Percentiles rank a stretch among this genome's conserved stretches.
These are phyloP conservation scores for Ogataea ganodermae DNA, from an alignment of 805 yeast genomes.

Conservation along the genomic window DNA sequence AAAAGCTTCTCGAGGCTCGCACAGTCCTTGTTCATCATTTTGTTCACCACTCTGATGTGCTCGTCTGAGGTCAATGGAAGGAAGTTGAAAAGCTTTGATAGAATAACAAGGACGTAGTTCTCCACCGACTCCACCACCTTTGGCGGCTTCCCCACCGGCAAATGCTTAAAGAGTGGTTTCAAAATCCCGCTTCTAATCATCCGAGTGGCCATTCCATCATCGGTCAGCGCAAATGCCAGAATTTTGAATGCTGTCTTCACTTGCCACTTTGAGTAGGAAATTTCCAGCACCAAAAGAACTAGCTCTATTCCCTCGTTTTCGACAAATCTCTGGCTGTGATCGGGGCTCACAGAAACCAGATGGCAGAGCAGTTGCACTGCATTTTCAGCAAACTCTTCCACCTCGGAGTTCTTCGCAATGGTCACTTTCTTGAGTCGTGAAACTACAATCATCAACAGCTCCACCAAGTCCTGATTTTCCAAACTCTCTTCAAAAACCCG, in stretches of 20 bases:
- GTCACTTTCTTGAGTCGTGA: constrained; percentile 16
- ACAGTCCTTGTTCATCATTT: constrained; percentile 20
- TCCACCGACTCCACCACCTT: constrained; percentile 3
- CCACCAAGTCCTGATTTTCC: constrained; percentile 11
- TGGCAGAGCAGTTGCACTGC: constrained; percentile 14
- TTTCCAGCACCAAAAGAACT: constrained; percentile 15
- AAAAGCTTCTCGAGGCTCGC: constrained; percentile 12
- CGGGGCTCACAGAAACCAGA: constrained; percentile 7
- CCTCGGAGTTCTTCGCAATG: constrained; percentile 6
- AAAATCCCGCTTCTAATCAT: constrained; percentile 16
- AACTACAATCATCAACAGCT: constrained; percentile 11
- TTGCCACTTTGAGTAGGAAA: constrained; percentile 19
- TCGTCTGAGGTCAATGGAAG: constrained; percentile 23
- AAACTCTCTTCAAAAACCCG: neutral
- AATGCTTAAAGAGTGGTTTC: constrained; percentile 19
- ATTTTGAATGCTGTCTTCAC: constrained; percentile 15
- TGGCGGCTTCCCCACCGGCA: constrained; percentile 8
- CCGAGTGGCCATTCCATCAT: constrained; percentile 7
- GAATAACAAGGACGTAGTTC: constrained; percentile 8
- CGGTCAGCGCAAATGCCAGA: constrained; percentile 6
- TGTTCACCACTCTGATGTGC: constrained; percentile 23
- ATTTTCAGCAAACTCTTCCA: constrained; percentile 22
- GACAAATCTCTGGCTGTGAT: constrained; percentile 7
- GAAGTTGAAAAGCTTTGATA: constrained; percentile 16
- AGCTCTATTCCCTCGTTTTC: constrained; percentile 23